Conservation (phyloP, 495 filamentous ascomycete species). For the Podospora didyma region DNA sequence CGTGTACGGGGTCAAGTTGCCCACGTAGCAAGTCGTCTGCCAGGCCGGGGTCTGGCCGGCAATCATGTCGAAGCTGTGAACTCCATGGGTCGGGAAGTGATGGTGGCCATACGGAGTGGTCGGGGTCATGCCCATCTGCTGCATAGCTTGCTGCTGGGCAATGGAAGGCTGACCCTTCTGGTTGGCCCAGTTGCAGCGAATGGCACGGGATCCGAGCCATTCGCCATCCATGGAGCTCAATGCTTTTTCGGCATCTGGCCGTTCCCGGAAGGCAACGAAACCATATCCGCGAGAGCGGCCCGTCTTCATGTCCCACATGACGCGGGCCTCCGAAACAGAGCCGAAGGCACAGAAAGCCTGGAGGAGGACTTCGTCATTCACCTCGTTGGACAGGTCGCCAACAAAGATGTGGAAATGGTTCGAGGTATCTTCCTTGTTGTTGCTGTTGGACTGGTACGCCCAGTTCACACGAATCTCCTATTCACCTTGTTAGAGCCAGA, state of each 20-base stretch:
- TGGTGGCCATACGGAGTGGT: conserved; percentile 96
- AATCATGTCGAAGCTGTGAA: conserved; percentile 98
- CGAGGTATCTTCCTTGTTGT: conserved; percentile 95
- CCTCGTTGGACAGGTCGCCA: conserved; percentile 96
- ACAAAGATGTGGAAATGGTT: conserved; percentile 99
- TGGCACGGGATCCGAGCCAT: conserved; percentile 97
- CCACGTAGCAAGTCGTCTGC: conserved; percentile 99
- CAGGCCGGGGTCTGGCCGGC: conserved; percentile 94
- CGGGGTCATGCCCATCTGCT: conserved; percentile 97
- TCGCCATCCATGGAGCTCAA: conserved; percentile 97
- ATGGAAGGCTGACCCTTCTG: conserved; percentile 99
- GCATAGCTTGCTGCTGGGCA: conserved; percentile 95
- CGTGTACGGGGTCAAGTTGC: conserved; percentile 96
- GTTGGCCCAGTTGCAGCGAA: conserved; percentile 99
- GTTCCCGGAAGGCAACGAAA: conserved; percentile 97
- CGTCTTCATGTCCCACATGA: conserved; percentile 99
- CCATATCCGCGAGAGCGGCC: conserved; percentile 96
- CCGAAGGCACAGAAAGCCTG: conserved; percentile 98
- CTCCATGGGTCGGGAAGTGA: conserved; percentile 94
- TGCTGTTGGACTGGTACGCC: conserved; percentile 96
- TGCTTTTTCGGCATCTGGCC: conserved; percentile 90
- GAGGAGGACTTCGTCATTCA: conserved; percentile 92
- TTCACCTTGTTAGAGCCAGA: not conserved
- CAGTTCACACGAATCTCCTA: conserved; percentile 99
- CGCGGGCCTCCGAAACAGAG: conserved; percentile 94